phyloP scores from a whole-genome alignment of 495 filamentous ascomycete species.

The Lasiosphaeris hirsuta region DNA sequence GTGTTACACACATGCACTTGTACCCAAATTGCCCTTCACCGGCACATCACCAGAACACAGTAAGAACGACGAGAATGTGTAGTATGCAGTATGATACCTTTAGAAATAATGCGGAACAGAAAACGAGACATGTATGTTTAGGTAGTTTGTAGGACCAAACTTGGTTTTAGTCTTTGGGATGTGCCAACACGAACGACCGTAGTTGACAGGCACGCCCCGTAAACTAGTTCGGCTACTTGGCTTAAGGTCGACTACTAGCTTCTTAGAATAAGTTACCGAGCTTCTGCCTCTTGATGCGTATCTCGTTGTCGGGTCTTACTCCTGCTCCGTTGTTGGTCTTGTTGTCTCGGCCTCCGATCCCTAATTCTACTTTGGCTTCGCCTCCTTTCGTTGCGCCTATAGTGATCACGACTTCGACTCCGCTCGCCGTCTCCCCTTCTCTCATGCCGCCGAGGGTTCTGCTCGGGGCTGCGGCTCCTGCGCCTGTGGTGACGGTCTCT shows the following conservation, averaged over 20 bases:
- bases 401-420: slow-evolving; percentile 14
- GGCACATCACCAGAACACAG: too few species aligned
- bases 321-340: slow-evolving; percentile 19
- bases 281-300: background rate
- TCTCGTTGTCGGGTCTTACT: slow-evolving; percentile 4
- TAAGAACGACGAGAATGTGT: too few species aligned
- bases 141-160: too few species aligned
- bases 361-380: slow-evolving; percentile 29
- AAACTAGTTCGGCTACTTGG: background rate
- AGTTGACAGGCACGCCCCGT: too few species aligned
- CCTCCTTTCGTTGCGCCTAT: slow-evolving; percentile 9
- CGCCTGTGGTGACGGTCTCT: slow-evolving; percentile 15
- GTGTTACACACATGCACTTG: too few species aligned
- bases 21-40: too few species aligned
- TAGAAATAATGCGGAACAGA: too few species aligned
- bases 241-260: background rate
- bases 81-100: too few species aligned
- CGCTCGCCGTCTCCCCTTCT: slow-evolving; percentile 12
- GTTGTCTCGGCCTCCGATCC: slow-evolving; percentile 2
- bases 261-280: background rate
- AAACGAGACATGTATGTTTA: too few species aligned
- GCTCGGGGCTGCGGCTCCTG: slow-evolving; percentile 30
- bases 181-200: too few species aligned
- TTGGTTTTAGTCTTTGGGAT: too few species aligned
- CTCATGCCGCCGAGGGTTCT: slow-evolving; percentile 10